Percentiles rank a stretch among this genome's conserved stretches.
phyloP scores from a whole-genome alignment of 768 basidiomycete species.

The Clathrus columnatus region DNA sequence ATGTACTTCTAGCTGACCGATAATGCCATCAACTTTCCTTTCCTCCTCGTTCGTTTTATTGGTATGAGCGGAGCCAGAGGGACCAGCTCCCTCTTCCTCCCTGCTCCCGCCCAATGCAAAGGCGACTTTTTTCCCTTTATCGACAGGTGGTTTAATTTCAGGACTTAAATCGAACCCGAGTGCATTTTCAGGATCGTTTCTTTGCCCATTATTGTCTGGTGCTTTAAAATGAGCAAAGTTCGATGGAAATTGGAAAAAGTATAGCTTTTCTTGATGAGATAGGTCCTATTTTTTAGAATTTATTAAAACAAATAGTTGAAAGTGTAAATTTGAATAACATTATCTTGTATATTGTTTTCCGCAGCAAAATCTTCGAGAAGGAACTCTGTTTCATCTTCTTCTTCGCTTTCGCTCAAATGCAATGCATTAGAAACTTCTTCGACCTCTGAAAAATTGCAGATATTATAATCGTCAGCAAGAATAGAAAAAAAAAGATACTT shows the following conservation, averaged over 20 bases:
- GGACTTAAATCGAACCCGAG: conserved; percentile 11
- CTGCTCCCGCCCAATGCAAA: conserved; percentile 59
- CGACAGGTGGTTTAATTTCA: conserved; percentile 17
- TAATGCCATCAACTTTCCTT: conserved; percentile 57
- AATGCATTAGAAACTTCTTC: conserved; percentile 48
- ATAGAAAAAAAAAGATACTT: conserved; percentile 15
- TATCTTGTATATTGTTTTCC: conserved; percentile 24
- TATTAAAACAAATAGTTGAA: conserved; percentile 1
- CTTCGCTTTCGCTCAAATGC: conserved; percentile 66
- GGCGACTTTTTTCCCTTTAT: conserved; percentile 43
- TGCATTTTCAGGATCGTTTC: conserved; percentile 26
- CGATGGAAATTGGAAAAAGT: conserved; percentile 84
- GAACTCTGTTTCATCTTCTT: conserved; percentile 72
- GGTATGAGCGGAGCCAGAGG: conserved; percentile 14
- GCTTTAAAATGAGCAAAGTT: conserved; percentile 69
- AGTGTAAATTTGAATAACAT: conserved; percentile 26
- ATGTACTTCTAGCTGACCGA: conserved; percentile 81
- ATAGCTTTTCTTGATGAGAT: conserved; percentile 57
- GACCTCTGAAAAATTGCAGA: conserved; percentile 3
- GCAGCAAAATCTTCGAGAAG: conserved; percentile 61
- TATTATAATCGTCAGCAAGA: not conserved
- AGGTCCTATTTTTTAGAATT: conserved; percentile 35
- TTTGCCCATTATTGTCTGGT: conserved; percentile 17
- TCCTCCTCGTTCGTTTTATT: conserved; percentile 22
- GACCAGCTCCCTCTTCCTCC: conserved; percentile 36